Base-by-base conservation (phyloP, 2,329 filamentous ascomycete genomes). In the Teratosphaeria destructans region DNA sequence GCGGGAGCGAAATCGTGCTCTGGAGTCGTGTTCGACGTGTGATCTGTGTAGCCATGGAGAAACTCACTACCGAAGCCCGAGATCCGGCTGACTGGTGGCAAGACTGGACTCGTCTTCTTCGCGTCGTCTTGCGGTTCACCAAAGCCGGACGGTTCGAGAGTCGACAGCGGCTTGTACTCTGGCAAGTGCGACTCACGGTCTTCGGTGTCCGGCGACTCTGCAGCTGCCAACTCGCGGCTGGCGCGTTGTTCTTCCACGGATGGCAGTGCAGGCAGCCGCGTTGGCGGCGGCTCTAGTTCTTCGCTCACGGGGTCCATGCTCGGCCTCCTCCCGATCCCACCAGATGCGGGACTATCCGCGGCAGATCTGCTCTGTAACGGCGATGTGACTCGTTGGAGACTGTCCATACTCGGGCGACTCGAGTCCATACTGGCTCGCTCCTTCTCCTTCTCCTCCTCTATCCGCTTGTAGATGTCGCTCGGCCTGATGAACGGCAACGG, bases 381-480 rank as follows among this genome's bases (percentile, higher is more conserved):
- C 16, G 55, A 16, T 47, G 12, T 65, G 63, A 19, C 63, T 54
- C 43, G 6, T n/a, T 66, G 64, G 47, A 67, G 54, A 26, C 80
- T 79, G 64, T 86, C 84, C 60, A 83, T 69, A 63, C 80, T 85
- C 5, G 82, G 81, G 57, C 82, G 77, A 23, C 78, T 74, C 10
- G 81, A 82, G 1, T 87, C 85, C 59, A 82, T 72, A 1, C 82
- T 83, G 59, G 78, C 78, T 43, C 80, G 75, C 64, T 82, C 78
- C 57, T 75, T 80, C 62, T 82, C 78, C 57, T 79, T 80, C 64
- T 89, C 87, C 64, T 89, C 86, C 57, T 83, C 83, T 71, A 87
- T 79, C 5, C 87, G 83, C 68, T 82, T 86, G 71, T 93, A 92
- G 52, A 92, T 86, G 65, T 95, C 89, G 12, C 87, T 82, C 1